Evolutionary conservation across 371 early-diverging fungal genomes (phyloP).

Genomic region (Gilbertella persicaria): DNA sequence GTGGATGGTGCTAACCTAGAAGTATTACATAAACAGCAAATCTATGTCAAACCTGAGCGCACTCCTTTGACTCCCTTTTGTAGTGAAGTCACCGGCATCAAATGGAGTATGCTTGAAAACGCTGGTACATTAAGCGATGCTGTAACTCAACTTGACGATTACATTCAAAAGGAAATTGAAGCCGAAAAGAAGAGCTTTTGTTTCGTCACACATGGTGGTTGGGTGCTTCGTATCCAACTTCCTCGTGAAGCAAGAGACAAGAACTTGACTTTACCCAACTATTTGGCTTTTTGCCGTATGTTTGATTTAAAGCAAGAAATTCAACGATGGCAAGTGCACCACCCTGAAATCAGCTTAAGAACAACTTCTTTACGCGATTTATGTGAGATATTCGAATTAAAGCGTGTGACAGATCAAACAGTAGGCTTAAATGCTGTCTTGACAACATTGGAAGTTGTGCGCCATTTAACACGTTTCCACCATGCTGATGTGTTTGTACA

Average conservation of each 20-base stretch:
- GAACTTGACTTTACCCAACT: constrained; percentile 59
- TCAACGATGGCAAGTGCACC: constrained; percentile 67
- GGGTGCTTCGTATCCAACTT: constrained; percentile 74
- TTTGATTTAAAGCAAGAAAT: constrained; percentile 79
- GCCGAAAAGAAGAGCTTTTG: constrained; percentile 64
- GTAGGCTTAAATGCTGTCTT: constrained; percentile 63
- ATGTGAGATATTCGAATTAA: constrained; percentile 59
- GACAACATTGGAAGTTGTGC: constrained; percentile 63
- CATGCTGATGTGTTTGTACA: constrained; percentile 66
- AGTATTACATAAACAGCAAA: constrained; percentile 61
- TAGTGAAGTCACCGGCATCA: constrained; percentile 68
- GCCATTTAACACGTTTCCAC: constrained; percentile 51
- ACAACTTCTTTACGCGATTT: constrained; percentile 65
- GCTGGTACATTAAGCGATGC: constrained; percentile 66
- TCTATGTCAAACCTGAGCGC: constrained; percentile 66
- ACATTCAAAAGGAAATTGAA: constrained; percentile 59
- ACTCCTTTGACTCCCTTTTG: constrained; percentile 70
- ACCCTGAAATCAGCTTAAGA: constrained; percentile 57
- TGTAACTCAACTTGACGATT: constrained; percentile 56
- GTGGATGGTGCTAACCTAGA: constrained; percentile 41
- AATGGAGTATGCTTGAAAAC: constrained; percentile 49
- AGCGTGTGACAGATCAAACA: constrained; percentile 46
- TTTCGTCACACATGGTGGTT: constrained; percentile 78
- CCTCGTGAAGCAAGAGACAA: constrained; percentile 75
- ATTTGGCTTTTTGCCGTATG: constrained; percentile 61